These are phyloP conservation scores for Metschnikowia lunata DNA, from an alignment of 805 yeast genomes.

Conservation along the genomic window DNA sequence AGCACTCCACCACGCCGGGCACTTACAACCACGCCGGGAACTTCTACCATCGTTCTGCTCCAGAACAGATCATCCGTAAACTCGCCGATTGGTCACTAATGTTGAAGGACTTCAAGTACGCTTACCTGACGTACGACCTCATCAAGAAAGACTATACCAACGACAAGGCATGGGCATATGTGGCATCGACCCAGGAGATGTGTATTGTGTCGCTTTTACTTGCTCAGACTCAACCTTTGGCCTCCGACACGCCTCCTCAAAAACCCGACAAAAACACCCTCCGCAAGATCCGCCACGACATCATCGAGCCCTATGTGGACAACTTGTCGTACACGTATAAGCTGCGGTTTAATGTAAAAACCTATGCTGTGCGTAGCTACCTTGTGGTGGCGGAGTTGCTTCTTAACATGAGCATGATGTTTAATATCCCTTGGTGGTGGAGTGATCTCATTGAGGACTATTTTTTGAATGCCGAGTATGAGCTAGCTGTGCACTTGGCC, in stretches of 20 bases:
- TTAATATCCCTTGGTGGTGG: conserved; percentile 44
- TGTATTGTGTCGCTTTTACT: conserved; percentile 69
- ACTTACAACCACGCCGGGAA: conserved; percentile 49
- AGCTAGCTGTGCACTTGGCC: conserved; percentile 42
- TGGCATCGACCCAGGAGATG: conserved; percentile 88
- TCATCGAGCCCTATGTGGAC: conserved; percentile 60
- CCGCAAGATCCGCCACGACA: conserved; percentile 49
- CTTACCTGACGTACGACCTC: conserved; percentile 78
- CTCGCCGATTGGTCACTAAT: conserved; percentile 91
- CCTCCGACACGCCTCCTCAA: conserved; percentile 17
- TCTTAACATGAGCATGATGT: conserved; percentile 41
- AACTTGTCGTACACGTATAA: conserved; percentile 69
- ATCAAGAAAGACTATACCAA: conserved; percentile 70
- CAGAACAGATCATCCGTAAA: conserved; percentile 72
- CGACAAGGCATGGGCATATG: conserved; percentile 75
- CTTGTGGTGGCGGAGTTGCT: conserved; percentile 70
- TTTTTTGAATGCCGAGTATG: conserved; percentile 43
- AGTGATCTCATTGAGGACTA: conserved; percentile 40
- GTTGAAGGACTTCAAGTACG: conserved; percentile 82
- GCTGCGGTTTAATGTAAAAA: conserved; percentile 64
- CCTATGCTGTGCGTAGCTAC: conserved; percentile 66
- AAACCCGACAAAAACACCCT: conserved; percentile 37
- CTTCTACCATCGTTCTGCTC: conserved; percentile 55
- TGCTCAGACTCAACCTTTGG: conserved; percentile 41
- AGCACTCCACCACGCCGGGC: conserved; percentile 18